phyloP scores from a whole-genome alignment of 2,329 filamentous ascomycete species.

The Alternaria sp. region DNA sequence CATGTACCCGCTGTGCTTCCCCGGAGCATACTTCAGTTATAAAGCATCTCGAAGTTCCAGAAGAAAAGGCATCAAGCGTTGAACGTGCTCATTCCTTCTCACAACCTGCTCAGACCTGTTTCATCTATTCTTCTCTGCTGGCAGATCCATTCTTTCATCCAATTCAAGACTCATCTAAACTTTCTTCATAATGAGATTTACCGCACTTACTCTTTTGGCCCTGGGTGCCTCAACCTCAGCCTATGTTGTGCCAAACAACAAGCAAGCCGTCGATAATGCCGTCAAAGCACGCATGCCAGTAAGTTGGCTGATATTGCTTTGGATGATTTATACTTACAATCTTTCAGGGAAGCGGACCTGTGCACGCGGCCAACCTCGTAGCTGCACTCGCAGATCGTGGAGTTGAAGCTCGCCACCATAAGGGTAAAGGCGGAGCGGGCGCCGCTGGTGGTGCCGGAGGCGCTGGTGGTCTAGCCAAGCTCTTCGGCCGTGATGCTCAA shows the following conservation, averaged over 20 bases:
- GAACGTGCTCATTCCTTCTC: slow-evolving; percentile 48
- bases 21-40: slow-evolving; percentile 28
- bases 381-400: slow-evolving; percentile 31
- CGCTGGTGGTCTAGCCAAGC: neutral
- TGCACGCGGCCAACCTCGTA: slow-evolving; percentile 29
- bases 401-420: slow-evolving; percentile 27
- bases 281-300: slow-evolving; percentile 40
- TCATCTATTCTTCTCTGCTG: slow-evolving; percentile 40
- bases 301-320: slow-evolving; percentile 12
- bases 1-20: slow-evolving; percentile 8
- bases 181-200: slow-evolving; percentile 43
- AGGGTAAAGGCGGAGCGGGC: slow-evolving; percentile 20
- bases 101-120: slow-evolving; percentile 38
- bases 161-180: slow-evolving; percentile 16
- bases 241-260: slow-evolving; percentile 43
- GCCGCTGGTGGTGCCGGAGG: neutral
- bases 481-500: slow-evolving; percentile 7
- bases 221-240: slow-evolving; percentile 43
- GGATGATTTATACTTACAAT: slow-evolving; percentile 13
- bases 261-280: slow-evolving; percentile 26
- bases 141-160: slow-evolving; percentile 37
- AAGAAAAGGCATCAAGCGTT: slow-evolving; percentile 34
- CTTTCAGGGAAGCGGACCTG: slow-evolving; percentile 35
- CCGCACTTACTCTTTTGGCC: slow-evolving; percentile 40
- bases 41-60: slow-evolving; percentile 34